Conservation (phyloP, 2,329 filamentous ascomycete species). For the Ascochyta lentis region DNA sequence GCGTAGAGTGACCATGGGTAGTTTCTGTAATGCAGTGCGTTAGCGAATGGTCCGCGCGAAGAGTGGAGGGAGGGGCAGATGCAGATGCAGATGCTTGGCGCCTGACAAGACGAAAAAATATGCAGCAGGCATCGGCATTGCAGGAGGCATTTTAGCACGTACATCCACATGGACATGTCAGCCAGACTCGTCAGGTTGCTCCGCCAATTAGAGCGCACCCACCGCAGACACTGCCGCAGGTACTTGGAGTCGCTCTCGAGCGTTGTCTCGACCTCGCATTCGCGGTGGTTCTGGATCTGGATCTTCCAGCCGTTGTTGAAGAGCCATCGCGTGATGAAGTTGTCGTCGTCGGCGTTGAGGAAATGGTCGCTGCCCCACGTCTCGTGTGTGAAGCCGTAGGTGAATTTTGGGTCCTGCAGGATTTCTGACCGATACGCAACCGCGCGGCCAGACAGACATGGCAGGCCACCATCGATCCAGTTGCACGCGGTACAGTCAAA, state of each 20-base stretch:
- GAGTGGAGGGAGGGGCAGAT: constrained; percentile 30
- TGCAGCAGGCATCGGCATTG: constrained; percentile 27
- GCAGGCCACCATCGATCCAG: constrained; percentile 93
- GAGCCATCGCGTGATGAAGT: constrained; percentile 96
- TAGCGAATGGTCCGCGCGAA: constrained; percentile 32
- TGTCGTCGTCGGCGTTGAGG: constrained; percentile 95
- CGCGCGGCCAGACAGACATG: constrained; percentile 93
- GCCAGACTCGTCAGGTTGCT: constrained; percentile 92
- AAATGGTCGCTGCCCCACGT: constrained; percentile 74
- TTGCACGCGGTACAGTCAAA: constrained; percentile 97
- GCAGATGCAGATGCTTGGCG: constrained; percentile 37
- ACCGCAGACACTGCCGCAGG: constrained; percentile 89
- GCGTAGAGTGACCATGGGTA: constrained; percentile 95
- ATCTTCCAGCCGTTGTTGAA: constrained; percentile 93
- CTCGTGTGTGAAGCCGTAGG: constrained; percentile 89
- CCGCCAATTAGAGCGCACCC: constrained; percentile 97
- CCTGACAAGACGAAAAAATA: constrained; percentile 28
- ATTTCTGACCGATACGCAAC: constrained; percentile 92
- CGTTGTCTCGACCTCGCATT: constrained; percentile 85
- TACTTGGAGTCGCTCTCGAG: constrained; percentile 89
- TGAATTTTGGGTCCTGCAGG: constrained; percentile 82
- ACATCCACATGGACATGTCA: constrained; percentile 87
- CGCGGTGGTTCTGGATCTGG: constrained; percentile 90
- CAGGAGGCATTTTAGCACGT: constrained; percentile 53
- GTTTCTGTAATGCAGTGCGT: constrained; percentile 63